Percentiles rank a stretch among this genome's conserved stretches.
Conservation (phyloP, 2,329 filamentous ascomycete genomes). For the Talaromyces sp. region DNA sequence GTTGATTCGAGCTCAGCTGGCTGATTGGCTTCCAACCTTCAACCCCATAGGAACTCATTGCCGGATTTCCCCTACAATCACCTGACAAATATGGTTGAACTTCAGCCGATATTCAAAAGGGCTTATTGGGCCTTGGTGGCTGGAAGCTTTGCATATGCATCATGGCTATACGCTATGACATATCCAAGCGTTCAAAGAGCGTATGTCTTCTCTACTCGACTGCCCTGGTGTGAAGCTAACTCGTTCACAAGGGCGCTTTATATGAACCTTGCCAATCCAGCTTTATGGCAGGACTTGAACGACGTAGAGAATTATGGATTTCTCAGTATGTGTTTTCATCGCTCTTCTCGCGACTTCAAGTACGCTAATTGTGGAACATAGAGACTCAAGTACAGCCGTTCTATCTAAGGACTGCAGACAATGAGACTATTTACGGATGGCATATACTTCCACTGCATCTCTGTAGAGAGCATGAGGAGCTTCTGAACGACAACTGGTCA, state of each 20-base stretch:
- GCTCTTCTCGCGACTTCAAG: not conserved
- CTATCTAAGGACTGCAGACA: conserved; percentile 69
- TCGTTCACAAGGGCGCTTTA: conserved; percentile 66
- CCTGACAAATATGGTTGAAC: conserved; percentile 31
- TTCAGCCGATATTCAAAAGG: conserved; percentile 48
- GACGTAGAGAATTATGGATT: conserved; percentile 82
- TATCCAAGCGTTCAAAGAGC: conserved; percentile 73
- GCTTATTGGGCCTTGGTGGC: conserved; percentile 57
- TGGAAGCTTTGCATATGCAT: conserved; percentile 62
- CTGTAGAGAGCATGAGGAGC: conserved; percentile 68
- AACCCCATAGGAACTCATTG: not conserved
- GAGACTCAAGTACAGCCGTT: conserved; percentile 89
- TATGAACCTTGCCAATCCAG: conserved; percentile 72
- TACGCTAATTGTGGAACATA: conserved; percentile 33
- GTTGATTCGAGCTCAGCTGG: not conserved
- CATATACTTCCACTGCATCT: conserved; percentile 78
- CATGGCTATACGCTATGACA: conserved; percentile 63
- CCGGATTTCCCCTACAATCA: not conserved
- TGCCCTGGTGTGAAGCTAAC: not conserved
- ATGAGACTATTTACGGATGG: conserved; percentile 80
- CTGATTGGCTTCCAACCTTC: not conserved
- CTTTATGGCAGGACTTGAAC: conserved; percentile 69
- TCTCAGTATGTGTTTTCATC: conserved; percentile 57
- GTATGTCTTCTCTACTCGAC: conserved; percentile 50
- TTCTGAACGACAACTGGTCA: conserved; percentile 53